phyloP scores from a whole-genome alignment of 2,329 filamentous ascomycete genomes.

The Phyllosticta paracitricarpa region DNA sequence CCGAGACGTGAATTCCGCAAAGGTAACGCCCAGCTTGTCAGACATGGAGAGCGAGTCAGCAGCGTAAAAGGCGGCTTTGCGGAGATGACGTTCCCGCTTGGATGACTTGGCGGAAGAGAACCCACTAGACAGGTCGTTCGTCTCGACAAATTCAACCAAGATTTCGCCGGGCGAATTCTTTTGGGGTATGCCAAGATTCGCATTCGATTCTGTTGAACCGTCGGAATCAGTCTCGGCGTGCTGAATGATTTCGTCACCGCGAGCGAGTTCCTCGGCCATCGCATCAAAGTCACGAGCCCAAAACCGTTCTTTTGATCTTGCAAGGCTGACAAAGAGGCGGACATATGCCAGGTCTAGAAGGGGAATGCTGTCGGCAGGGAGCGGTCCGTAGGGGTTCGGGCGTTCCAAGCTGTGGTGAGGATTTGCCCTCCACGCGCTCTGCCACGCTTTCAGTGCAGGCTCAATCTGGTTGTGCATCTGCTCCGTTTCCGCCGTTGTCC shows the following conservation, averaged over 20 bases:
- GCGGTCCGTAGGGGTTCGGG: slow-evolving; percentile 74
- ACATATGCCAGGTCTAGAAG: slow-evolving; percentile 87
- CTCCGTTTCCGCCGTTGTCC: slow-evolving; percentile 87
- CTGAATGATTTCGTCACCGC: slow-evolving; percentile 64
- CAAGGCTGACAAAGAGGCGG: slow-evolving; percentile 85
- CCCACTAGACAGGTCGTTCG: slow-evolving; percentile 15
- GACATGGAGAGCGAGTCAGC: slow-evolving; percentile 85
- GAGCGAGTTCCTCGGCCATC: slow-evolving; percentile 77
- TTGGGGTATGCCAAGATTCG: slow-evolving; percentile 11
- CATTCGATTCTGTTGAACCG: slow-evolving; percentile 13
- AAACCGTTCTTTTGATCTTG: slow-evolving; percentile 81
- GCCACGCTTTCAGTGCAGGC: slow-evolving; percentile 88
- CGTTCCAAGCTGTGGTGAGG: slow-evolving; percentile 74
- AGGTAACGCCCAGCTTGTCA: slow-evolving; percentile 74
- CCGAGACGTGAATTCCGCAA: slow-evolving; percentile 71
- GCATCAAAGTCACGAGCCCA: slow-evolving; percentile 91
- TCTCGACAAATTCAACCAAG: slow-evolving; percentile 15
- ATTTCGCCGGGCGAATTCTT: slow-evolving; percentile 15
- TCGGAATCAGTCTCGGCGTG: slow-evolving; percentile 46
- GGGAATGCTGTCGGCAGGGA: slow-evolving; percentile 85
- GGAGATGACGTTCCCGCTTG: slow-evolving; percentile 74
- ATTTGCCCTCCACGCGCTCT: slow-evolving; percentile 81
- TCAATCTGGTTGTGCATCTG: slow-evolving; percentile 95
- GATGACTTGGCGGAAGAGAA: slow-evolving; percentile 41
- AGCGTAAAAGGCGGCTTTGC: slow-evolving; percentile 92